A percentile compares a stretch with the other conserved stretches of the same genome.
These are phyloP conservation scores for Plenodomus lindquistii DNA, from an alignment of 2,329 filamentous ascomycete species.

Conservation along the genomic window DNA sequence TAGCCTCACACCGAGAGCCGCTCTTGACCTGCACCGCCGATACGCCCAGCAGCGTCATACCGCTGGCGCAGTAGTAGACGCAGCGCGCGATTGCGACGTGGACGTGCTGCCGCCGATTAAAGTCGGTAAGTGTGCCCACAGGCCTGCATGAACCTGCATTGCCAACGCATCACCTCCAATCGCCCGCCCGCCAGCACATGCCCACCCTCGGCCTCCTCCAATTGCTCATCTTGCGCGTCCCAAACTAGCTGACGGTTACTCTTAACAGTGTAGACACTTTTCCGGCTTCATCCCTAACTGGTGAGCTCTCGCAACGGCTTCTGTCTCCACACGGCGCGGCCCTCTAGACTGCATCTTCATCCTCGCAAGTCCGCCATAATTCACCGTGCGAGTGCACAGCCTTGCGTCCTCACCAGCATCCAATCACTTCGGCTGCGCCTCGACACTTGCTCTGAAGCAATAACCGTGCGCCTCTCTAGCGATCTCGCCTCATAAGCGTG, in stretches of 20 bases:
- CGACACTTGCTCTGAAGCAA: constrained; percentile 34
- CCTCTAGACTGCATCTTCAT: constrained; percentile 35
- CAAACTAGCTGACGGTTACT: constrained; percentile 43
- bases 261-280: constrained; percentile 35
- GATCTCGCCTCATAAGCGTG: constrained; percentile 44
- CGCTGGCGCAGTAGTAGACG: constrained; percentile 27
- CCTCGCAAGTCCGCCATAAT: constrained; percentile 16
- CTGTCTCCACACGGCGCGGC: constrained; percentile 43
- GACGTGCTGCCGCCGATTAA: constrained; percentile 39
- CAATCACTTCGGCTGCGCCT: constrained; percentile 36
- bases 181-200: constrained; percentile 45
- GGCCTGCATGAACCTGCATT: constrained; percentile 48
- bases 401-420: constrained; percentile 28
- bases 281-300: constrained; percentile 36
- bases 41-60: constrained; percentile 24
- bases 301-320: constrained; percentile 38
- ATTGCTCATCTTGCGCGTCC: constrained; percentile 39
- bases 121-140: constrained; percentile 42
- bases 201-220: constrained; percentile 40
- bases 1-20: constrained; percentile 21
- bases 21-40: constrained; percentile 14
- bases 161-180: constrained; percentile 51
- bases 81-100: constrained; percentile 37
- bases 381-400: constrained; percentile 36
- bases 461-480: constrained; percentile 35